Percentiles rank a stretch among this genome's conserved stretches.
Conservation (phyloP, 1,139 yeast genomes). For the Arxiozyma bovina region DNA sequence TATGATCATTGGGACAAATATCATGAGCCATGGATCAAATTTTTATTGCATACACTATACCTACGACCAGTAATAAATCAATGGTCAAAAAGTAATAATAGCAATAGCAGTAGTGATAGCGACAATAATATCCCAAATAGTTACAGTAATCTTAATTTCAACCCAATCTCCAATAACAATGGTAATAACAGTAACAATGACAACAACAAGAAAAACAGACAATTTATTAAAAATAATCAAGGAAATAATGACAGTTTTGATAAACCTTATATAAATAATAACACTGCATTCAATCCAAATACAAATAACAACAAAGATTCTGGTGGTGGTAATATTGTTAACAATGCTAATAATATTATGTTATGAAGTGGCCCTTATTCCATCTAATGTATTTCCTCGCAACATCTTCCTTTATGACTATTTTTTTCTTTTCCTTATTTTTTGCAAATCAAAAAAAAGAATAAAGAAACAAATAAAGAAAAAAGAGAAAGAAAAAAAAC, state of each 20-base stretch:
- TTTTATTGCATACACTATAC: slow-evolving; percentile 28
- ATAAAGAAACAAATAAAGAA: too few species aligned
- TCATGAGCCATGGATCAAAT: slow-evolving; percentile 47
- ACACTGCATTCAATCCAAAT: background rate
- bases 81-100: background rate
- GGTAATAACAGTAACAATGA: background rate
- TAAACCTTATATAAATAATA: background rate
- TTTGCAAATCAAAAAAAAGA: too few species aligned
- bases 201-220: background rate
- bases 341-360: too few species aligned
- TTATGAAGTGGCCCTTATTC: background rate
- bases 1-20: slow-evolving; percentile 81
- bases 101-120: background rate
- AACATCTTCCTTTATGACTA: background rate
- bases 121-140: background rate
- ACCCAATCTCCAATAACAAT: background rate
- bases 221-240: background rate
- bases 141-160: background rate
- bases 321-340: background rate
- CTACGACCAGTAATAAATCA: slow-evolving; percentile 12
- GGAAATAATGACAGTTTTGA: background rate
- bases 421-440: too few species aligned
- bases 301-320: background rate
- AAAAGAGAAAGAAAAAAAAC: too few species aligned
- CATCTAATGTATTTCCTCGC: background rate